Percentiles rank a stretch among this genome's conserved stretches.
Evolutionary conservation across 2,329 filamentous ascomycete genomes (phyloP).

Genomic region (Furcasterigmium furcatum): DNA sequence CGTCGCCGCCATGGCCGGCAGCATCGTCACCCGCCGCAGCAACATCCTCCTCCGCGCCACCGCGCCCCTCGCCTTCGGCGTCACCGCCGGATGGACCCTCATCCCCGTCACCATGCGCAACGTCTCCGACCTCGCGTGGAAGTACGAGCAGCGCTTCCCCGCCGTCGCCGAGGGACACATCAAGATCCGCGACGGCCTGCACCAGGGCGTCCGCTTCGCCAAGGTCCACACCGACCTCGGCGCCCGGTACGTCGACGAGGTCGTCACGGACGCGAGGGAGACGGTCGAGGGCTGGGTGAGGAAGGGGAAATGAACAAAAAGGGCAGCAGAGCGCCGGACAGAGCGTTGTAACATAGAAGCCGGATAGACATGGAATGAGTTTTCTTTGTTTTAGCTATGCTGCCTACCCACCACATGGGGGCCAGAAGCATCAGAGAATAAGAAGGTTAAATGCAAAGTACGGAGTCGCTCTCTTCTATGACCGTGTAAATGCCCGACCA

Average conservation of each 20-base stretch:
- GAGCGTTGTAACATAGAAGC: conserved; percentile 12
- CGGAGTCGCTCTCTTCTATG: background rate
- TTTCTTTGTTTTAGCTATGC: conserved; percentile 12
- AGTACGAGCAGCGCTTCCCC: conserved; percentile 87
- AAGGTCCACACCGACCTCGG: conserved; percentile 71
- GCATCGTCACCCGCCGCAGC: conserved; percentile 84
- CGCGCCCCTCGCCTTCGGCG: conserved; percentile 74
- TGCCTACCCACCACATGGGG: too few relatives aligned
- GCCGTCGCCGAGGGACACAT: conserved; percentile 79
- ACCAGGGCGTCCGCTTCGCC: conserved; percentile 69
- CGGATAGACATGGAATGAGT: conserved; percentile 10
- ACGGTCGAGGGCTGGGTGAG: conserved; percentile 84
- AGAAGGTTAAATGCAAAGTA: background rate
- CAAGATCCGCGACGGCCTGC: conserved; percentile 63
- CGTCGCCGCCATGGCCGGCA: conserved; percentile 91
- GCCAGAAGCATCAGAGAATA: too few relatives aligned
- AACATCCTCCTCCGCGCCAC: conserved; percentile 77
- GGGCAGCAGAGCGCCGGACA: background rate
- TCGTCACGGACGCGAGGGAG: conserved; percentile 73
- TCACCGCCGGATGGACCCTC: conserved; percentile 79
- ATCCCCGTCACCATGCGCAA: conserved; percentile 90
- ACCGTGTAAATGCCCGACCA: background rate
- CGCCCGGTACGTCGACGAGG: conserved; percentile 72
- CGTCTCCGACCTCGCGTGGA: conserved; percentile 81
- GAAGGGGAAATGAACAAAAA: conserved; percentile 68